A percentile compares a stretch with the other conserved stretches of the same genome.
These are phyloP conservation scores for Monilinia fructigena DNA, from an alignment of 2,329 filamentous ascomycete species.

Conservation along the genomic window DNA sequence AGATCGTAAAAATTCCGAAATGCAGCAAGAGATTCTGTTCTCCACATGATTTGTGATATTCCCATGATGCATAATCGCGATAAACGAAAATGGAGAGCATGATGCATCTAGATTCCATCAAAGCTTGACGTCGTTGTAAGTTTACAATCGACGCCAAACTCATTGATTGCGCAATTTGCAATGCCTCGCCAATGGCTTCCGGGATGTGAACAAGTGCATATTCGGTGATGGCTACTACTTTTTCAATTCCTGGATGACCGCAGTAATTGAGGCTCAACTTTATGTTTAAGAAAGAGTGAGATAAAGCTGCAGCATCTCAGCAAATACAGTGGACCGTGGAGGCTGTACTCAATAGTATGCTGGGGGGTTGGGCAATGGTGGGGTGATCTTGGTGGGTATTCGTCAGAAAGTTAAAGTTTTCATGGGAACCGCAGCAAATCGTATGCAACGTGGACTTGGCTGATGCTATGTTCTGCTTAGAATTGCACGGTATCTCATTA, in stretches of 20 bases:
- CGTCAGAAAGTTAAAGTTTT: neutral
- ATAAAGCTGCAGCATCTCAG: neutral
- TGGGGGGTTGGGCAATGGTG: neutral
- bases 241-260: neutral
- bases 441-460: conserved; percentile 5
- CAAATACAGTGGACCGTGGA: neutral
- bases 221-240: neutral
- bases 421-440: conserved; percentile 2
- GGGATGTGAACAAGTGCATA: neutral
- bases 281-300: neutral
- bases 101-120: neutral
- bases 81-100: neutral
- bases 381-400: neutral
- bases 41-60: neutral
- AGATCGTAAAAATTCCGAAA: neutral
- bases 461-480: neutral
- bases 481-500: neutral
- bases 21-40: neutral
- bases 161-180: neutral
- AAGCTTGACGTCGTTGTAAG: neutral
- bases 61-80: neutral
- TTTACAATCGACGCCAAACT: neutral
- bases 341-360: neutral
- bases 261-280: neutral
- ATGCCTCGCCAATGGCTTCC: neutral